Base-by-base conservation (phyloP, 768 basidiomycete genomes). In the Hebeloma cylindrosporum region DNA sequence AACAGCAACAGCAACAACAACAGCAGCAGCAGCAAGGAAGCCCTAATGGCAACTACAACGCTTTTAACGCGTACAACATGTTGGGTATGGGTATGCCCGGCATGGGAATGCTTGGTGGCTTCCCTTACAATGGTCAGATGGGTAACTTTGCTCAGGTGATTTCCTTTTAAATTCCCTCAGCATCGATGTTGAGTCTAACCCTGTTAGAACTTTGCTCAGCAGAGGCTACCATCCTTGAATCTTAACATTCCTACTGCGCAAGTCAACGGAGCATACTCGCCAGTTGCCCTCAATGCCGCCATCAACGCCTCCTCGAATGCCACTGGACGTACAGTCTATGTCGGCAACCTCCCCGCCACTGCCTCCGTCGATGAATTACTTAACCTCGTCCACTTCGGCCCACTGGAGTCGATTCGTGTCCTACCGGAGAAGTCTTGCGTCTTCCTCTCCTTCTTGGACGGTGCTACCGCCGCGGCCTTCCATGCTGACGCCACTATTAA, bases 351-450 rank as follows among this genome's bases (percentile, higher is more conserved):
- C 29, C 96, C 96, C 14, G 76, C 90, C 4, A 93, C 91, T 18
- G 95, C 95, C 0, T 93, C 93, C 13, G 94, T 99, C 42, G 96
- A 99, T 65, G 95, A 98, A 63, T 83, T 99, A 10, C 84, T 99
- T 59, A 96, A 93, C 63, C 85, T 97, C 53, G 95, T 99, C 47
- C 93, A 95, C 60, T 98, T 97, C 60, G 95, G 95, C 3, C 95
- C 96, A 0, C 83, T 98, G 54, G 95, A 98, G 65, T 86, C 82
- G 35, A 86, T 98, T 59, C 88, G 93, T 36, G 88, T 99, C 26
- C 79, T 98, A 7, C 92, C 93, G 33, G 95, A 98, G 64, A 97
- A 97, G 65, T 89, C 86, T 2, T 98, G 96, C 65, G 93, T 96
- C 40, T 99, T 99, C 76, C 81, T 99, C 45, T 96, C 93, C 21